Base-by-base conservation (phyloP, 2,329 filamentous ascomycete genomes). In the Stemphylium lycopersici region DNA sequence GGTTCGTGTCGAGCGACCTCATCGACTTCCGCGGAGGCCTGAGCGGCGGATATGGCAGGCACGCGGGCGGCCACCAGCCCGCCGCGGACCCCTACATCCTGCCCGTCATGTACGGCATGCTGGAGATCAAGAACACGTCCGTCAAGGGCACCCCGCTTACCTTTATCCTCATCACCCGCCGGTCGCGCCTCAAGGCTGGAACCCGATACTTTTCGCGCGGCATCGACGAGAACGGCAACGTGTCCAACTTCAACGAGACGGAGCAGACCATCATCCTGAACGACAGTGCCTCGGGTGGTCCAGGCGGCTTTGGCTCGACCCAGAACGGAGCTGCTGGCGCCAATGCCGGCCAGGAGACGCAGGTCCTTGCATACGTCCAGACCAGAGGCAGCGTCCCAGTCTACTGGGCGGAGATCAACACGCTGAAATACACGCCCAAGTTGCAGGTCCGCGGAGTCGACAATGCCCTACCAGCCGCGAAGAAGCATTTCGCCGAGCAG, bases 221-320 rank as follows among this genome's bases (percentile, higher is more conserved):
- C 46, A 86, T 98, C 41, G 93, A 99, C 71, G 93, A 96, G 62
- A 83, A 95, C 58, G 95, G 95, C 20, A 87, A 98, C 73, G 95
- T 95, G n/a, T 91, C 95, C 62, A 99, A 99, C 75, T 99, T 93
- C 83, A 99, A 99, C 72, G 95, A 99, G 81, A 98, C 95, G 0
- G 95, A 99, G 73, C 95, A 99, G 73, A 82, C 95, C 31, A 83
- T 96, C 56, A 86, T 99, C 33, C 77, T 98, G 64, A 98, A 98
- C 68, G 95, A 98, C 76, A 84, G 80, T 50, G 83, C 84, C 42
- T 83, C 83, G 3, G 86, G 86, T 52, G 89, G 89, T 0, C 78
- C 95, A 38, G 87, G 90, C 36, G 93, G 92, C 6, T 96, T 90
- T 75, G 89, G 84, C 54, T 87, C 89, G 16, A 89, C 90, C 80